Percentiles rank a stretch among this genome's conserved stretches.
Conservation (phyloP, 2,329 filamentous ascomycete species). For the Onygena corvina region DNA sequence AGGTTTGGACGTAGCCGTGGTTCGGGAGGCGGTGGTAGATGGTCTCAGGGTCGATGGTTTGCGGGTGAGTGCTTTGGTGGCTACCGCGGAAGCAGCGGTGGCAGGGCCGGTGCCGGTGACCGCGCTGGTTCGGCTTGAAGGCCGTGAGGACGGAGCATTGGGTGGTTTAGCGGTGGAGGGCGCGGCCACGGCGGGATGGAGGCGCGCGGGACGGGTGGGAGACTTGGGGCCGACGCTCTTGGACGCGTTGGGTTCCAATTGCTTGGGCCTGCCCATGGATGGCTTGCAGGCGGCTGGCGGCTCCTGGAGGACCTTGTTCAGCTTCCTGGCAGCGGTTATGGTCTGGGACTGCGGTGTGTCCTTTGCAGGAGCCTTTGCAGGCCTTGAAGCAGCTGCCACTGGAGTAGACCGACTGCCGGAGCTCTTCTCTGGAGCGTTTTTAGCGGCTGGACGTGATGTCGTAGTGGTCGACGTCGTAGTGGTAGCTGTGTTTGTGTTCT, state of each 20-base stretch:
- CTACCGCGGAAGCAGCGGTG: too few relatives aligned
- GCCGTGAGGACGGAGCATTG: conserved; percentile 17
- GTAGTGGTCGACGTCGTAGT: background rate
- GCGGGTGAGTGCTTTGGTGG: conserved; percentile 23
- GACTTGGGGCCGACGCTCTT: conserved; percentile 23
- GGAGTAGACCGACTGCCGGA: conserved; percentile 9
- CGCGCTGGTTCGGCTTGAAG: conserved; percentile 22
- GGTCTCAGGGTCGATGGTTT: conserved; percentile 17
- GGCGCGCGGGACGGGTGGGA: conserved; percentile 30
- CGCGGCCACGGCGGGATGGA: conserved; percentile 31
- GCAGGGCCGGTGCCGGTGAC: conserved; percentile 8
- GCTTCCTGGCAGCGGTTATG: conserved; percentile 12
- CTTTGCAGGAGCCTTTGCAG: conserved; percentile 15
- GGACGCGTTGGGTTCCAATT: conserved; percentile 7
- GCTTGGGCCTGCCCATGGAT: background rate
- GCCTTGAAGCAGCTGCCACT: conserved; percentile 16
- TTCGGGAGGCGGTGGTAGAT: conserved; percentile 14
- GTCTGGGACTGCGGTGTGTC: background rate
- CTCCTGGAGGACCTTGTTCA: conserved; percentile 22
- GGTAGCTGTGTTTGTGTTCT: background rate
- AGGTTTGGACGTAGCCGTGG: conserved; percentile 11
- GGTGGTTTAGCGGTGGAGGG: conserved; percentile 28
- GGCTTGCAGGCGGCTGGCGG: conserved; percentile 15
- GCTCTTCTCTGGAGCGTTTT: conserved; percentile 13
- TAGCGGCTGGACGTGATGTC: conserved; percentile 17